Evolutionary conservation across 2,329 filamentous ascomycete species (phyloP), one percentile per base, ranked within the genome.

Genomic region (Scytalidium sp.): DNA sequence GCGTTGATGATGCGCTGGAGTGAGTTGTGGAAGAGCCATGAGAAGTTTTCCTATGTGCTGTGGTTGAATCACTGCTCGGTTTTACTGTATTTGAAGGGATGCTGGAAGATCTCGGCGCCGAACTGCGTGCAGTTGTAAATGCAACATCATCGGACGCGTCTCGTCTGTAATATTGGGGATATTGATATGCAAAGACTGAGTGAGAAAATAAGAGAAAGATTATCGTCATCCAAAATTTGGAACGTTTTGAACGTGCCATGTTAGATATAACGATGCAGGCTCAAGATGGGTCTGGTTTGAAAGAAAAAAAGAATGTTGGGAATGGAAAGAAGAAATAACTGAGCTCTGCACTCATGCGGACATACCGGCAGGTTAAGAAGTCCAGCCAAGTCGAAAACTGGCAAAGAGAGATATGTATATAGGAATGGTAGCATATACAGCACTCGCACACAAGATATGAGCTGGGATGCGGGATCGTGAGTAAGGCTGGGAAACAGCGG

Each of bases 121-220:
- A 47, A 9, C n/a, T 29, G 17, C 11, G 39, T 11, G 39, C n/a
- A 19, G 45, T 41, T 45, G 52, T 58, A 19, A 46, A 55, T 39
- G 56, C 54, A 53, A 49, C 47, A 56, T 45, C 55, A 57, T 56
- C 58, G 51, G 58, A 48, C 23, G 44, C 54, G 56, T 62, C 62
- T 23, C 60, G 56, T 51, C 56, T 54, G n/a, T 58, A 45, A 25
- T 57, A 21, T 32, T 54, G 48, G 45, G 45, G 50, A 48, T 52
- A 49, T 54, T 46, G 50, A 39, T 56, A 53, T 22, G 58, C 58
- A 27, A 57, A 45, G 43, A 50, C 46, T 40, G 57, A 21, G 40
- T 57, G 53, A 43, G 60, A 50, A 51, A 50, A 60, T 47, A 60
- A 52, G 51, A 51, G 58, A 41, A 64, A 41, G 21, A 60, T 41